Evolutionary conservation across 371 early-diverging fungal genomes (phyloP), one percentile per base, ranked within the genome.

Genomic region (Zancudomyces culisetae): DNA sequence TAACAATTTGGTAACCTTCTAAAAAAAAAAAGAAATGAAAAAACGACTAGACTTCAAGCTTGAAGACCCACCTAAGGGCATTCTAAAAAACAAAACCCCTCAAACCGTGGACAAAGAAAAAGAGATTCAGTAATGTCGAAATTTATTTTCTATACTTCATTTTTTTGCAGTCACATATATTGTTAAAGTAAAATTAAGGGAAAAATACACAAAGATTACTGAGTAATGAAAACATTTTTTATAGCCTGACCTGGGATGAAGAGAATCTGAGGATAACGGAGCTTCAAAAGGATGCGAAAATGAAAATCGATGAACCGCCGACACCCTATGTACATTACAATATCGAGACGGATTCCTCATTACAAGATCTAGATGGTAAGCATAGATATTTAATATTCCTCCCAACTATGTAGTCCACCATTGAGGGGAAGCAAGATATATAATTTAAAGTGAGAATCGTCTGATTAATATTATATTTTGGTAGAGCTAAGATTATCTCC

Each of bases 231-330:
- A 15, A 35, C 35, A 35, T 45, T 3, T 47, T 4, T 53, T 53
- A 12, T 62, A 78, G 85, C 43, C 63, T 87, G 60, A 79, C 75
- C 56, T 95, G 96, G 96, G 96, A 95, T 64, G 97, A 96, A 70
- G 91, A 89, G 55, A 92, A 86, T 61, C 57, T 96, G 42, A 71
- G 74, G 63, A 61, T 87, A 23, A 92, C 90, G 1, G 95, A 94
- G 64, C 79, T 82, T 0, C 83, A 88, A 62, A 90, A 89, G 64
- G 79, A 79, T 56, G 70, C 88, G 8, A 90, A 83, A 19, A 93
- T 93, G 93, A 94, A 95, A 70, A 89, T 95, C 15, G 78, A 81
- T 41, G 96, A 97, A 61, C 96, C 95, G n/a, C 87, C 85, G 65
- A 97, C 97, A 1, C 97, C 97, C 1, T 97, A 72, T 58, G 82